Evolutionary conservation across 805 yeast genomes (phyloP).

Genomic region (Wickerhamomyces sydowiorum): DNA sequence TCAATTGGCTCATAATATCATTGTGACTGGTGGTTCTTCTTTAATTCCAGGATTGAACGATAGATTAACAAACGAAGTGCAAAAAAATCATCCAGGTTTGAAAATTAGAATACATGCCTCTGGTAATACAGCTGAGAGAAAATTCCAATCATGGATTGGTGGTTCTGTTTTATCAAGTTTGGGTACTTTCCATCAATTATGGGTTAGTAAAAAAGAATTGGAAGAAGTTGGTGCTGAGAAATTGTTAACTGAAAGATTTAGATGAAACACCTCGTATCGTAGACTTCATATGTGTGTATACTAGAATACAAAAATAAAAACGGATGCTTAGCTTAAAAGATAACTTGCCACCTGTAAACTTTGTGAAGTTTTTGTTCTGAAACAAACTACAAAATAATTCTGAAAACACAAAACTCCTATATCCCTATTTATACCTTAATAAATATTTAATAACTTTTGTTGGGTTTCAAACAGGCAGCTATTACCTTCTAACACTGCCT

Average conservation of each 20-base stretch:
- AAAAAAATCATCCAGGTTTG: conserved; percentile 70
- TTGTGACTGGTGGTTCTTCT: conserved; percentile 81
- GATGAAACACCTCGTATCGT: conserved; percentile 36
- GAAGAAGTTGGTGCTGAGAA: conserved; percentile 86
- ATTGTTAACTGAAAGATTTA: conserved; percentile 73
- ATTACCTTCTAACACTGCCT: too few relatives aligned
- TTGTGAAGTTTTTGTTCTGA: too few relatives aligned
- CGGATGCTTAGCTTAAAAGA: too few relatives aligned
- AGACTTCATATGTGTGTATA: too few relatives aligned
- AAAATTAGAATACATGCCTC: conserved; percentile 79
- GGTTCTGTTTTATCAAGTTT: conserved; percentile 83
- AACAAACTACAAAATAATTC: too few relatives aligned
- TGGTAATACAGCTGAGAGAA: conserved; percentile 73
- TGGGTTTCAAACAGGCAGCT: too few relatives aligned
- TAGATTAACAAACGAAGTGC: conserved; percentile 65
- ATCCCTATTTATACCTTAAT: too few relatives aligned
- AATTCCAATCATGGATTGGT: conserved; percentile 85
- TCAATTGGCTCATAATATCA: conserved; percentile 81
- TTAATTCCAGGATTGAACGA: conserved; percentile 79
- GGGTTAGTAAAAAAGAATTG: conserved; percentile 86
- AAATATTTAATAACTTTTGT: too few relatives aligned
- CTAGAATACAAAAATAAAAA: too few relatives aligned
- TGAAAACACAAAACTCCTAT: too few relatives aligned
- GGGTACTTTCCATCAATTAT: conserved; percentile 92
- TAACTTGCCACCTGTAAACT: too few relatives aligned